Conservation (phyloP, 2,329 filamentous ascomycete species). For the Dactylellina parvicollis region DNA sequence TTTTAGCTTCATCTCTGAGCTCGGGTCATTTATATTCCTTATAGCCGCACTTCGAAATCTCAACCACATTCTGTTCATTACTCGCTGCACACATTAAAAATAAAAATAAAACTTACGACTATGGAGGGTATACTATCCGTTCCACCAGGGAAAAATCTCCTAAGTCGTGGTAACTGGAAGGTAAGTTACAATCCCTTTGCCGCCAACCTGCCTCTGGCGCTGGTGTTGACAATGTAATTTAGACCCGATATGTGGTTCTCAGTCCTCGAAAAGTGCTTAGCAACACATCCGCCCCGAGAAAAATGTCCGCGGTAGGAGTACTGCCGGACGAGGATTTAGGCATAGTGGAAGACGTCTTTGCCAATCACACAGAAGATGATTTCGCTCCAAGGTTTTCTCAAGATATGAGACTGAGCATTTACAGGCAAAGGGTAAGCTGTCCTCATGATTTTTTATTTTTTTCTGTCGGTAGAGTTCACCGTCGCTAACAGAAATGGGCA, state of each 20-base stretch:
- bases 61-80: slow-evolving; percentile 5
- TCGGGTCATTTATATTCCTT: slow-evolving; percentile 40
- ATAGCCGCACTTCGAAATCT: slow-evolving; percentile 17
- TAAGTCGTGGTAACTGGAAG: slow-evolving; percentile 54
- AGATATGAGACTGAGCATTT: slow-evolving; percentile 44
- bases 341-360: slow-evolving; percentile 43
- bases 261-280: slow-evolving; percentile 35
- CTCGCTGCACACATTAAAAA: background rate
- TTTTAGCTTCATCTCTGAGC: slow-evolving; percentile 24
- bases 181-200: slow-evolving; percentile 8
- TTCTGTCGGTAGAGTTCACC: background rate
- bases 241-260: slow-evolving; percentile 52
- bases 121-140: slow-evolving; percentile 52
- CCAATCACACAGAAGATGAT: slow-evolving; percentile 36
- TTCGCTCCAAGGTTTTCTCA: slow-evolving; percentile 13
- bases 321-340: slow-evolving; percentile 40
- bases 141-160: slow-evolving; percentile 47
- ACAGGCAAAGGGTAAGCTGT: slow-evolving; percentile 38
- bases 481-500: slow-evolving; percentile 13
- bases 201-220: background rate
- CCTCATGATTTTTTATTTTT: background rate
- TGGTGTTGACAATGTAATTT: slow-evolving; percentile 15
- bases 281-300: slow-evolving; percentile 53
- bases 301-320: slow-evolving; percentile 38
- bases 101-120: background rate